Base-by-base conservation (phyloP, 371 early-diverging fungal genomes). In the Conidiobolus incongruus region DNA sequence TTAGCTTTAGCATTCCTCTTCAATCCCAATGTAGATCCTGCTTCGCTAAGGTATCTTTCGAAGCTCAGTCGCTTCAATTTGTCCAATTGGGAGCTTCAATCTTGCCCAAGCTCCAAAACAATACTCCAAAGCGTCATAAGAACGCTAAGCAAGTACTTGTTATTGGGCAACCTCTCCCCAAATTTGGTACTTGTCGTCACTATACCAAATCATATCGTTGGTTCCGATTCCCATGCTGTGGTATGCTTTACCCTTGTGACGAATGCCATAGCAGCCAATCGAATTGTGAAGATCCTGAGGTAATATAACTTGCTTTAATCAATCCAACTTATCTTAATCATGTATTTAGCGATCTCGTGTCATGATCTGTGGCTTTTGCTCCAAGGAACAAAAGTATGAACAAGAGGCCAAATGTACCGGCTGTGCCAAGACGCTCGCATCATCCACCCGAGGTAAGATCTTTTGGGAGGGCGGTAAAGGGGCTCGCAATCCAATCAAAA, bases 381-480 rank as follows among this genome's bases (percentile, higher is more conserved):
- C 83, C 12, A 65, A 75, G 28, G 97, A 95, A 55, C 86, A 85
- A 49, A 46, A 63, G 24, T 70, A 80, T 47, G 38, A 58, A 63
- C 0, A 61, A 66, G 33, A 59, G 62, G 46, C 58, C 62, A 8
- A 48, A 26, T 77, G 80, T 20, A 49, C 52, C 35, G 46, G 47
- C 6, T 89, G 91, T 52, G 86, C 81, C 1, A 60, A 68, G 55
- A 79, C 72, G 38, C 70, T 87, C 33, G 56, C 65, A 68, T 41
- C 59, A 46, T 24, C 49, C 42, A 24, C 49, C 31, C 54, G 57
- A 16, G 56, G 59, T 41, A 53, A 67, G 0, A 70, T 73, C 2
- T 91, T 81, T 49, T 98, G 98, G 98, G 93, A 98, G 61, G 98
- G 96, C 19, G 97, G 98, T 16, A 69, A 81, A 47, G 98, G 98